Percentiles rank a stretch among this genome's conserved stretches.
Conservation (phyloP, 2,329 filamentous ascomycete species). For the Curvularia verruculosa region DNA sequence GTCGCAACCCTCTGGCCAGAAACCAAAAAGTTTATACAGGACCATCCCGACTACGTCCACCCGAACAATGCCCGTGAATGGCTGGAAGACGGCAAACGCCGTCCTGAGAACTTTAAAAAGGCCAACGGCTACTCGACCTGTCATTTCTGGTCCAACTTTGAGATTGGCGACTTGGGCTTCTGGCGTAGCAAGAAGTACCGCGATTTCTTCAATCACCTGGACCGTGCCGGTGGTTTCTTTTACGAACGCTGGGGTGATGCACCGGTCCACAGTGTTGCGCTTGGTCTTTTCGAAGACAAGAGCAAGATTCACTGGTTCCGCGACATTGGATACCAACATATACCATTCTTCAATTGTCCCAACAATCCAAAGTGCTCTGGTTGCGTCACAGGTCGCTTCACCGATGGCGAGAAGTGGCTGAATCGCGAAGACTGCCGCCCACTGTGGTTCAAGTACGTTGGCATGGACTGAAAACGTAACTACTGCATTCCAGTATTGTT, state of each 20-base stretch:
- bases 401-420: slow-evolving; percentile 84
- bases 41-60: slow-evolving; percentile 81
- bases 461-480: slow-evolving; percentile 65
- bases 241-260: slow-evolving; percentile 99
- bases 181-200: slow-evolving; percentile 91
- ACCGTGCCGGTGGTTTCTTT: slow-evolving; percentile 94
- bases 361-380: slow-evolving; percentile 93
- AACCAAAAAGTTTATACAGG: slow-evolving; percentile 85
- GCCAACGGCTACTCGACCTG: slow-evolving; percentile 97
- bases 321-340: slow-evolving; percentile 97
- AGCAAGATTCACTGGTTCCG: slow-evolving; percentile 98
- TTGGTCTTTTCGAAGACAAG: slow-evolving; percentile 90
- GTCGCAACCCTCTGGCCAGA: slow-evolving; percentile 94
- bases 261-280: slow-evolving; percentile 90
- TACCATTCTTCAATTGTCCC: slow-evolving; percentile 98
- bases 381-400: slow-evolving; percentile 85
- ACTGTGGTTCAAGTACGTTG: slow-evolving; percentile 96
- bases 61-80: slow-evolving; percentile 85
- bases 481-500: not conserved
- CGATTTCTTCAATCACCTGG: slow-evolving; percentile 94
- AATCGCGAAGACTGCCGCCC: slow-evolving; percentile 91
- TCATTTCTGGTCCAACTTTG: slow-evolving; percentile 99
- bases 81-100: slow-evolving; percentile 77
- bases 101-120: slow-evolving; percentile 78
- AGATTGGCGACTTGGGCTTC: slow-evolving; percentile 91